These are phyloP conservation scores for Brasenia schreberi DNA, from an alignment of 164 flowering plant species.

Conservation along the genomic window DNA sequence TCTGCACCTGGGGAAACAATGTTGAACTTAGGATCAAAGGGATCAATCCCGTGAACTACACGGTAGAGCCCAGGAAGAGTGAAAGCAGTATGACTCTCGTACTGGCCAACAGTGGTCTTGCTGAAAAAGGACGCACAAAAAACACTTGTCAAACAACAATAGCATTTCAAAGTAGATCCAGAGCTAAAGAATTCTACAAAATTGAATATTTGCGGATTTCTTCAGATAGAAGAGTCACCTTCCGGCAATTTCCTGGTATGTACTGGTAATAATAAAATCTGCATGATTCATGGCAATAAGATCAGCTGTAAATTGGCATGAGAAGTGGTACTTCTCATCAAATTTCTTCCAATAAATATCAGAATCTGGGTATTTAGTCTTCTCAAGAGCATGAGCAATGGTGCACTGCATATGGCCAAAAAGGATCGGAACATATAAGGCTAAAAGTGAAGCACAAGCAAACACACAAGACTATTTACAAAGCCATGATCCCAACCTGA, in stretches of 20 bases:
- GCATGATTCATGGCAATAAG: slow-evolving; percentile 87
- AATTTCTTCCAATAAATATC: slow-evolving; percentile 91
- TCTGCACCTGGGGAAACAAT: slow-evolving; percentile 98
- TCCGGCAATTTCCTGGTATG: slow-evolving; percentile 98
- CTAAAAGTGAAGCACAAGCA: too few species aligned
- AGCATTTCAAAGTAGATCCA: neutral
- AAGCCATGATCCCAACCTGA: slow-evolving; percentile 33
- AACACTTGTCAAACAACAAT: neutral
- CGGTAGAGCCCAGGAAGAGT: slow-evolving; percentile 89
- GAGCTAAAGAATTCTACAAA: neutral
- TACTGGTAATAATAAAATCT: slow-evolving; percentile 96
- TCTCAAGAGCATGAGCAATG: slow-evolving; percentile 96
- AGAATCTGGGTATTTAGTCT: slow-evolving; percentile 94
- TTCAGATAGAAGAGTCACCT: slow-evolving; percentile 27
- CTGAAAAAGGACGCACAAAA: slow-evolving; percentile 24
- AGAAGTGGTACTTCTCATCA: slow-evolving; percentile 89
- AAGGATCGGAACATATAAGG: neutral
- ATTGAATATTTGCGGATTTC: neutral
- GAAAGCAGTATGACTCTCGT: slow-evolving; percentile 87
- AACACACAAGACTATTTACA: too few species aligned
- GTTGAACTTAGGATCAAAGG: slow-evolving; percentile 97
- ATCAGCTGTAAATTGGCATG: slow-evolving; percentile 98
- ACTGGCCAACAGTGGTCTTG: slow-evolving; percentile 84
- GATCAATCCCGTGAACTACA: slow-evolving; percentile 96
- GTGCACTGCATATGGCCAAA: slow-evolving; percentile 46